These are phyloP conservation scores for Zarea fungicola DNA, from an alignment of 2,329 filamentous ascomycete species.

Conservation along the genomic window DNA sequence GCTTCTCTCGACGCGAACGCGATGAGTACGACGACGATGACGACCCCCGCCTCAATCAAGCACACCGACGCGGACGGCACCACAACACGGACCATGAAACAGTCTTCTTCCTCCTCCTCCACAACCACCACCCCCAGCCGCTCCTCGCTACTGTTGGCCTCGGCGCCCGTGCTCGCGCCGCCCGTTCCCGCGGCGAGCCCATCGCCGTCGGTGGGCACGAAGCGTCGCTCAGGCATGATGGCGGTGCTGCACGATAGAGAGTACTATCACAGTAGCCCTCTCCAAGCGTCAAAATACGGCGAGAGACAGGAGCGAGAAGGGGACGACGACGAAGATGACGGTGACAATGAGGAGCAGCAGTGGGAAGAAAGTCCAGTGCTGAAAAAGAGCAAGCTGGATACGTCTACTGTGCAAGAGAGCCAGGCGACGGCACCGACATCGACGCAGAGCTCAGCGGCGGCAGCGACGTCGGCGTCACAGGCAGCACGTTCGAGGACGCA, in stretches of 20 bases:
- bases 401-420: no score
- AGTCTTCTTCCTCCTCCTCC: no score
- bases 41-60: slow-evolving; percentile 22
- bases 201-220: slow-evolving; percentile 22
- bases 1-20: slow-evolving; percentile 43
- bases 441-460: slow-evolving; percentile 18
- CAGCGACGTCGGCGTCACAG: no score
- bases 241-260: not conserved
- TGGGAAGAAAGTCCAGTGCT: slow-evolving; percentile 16
- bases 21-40: slow-evolving; percentile 27
- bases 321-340: slow-evolving; percentile 18
- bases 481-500: slow-evolving; percentile 22
- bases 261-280: no score
- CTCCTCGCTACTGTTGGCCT: not conserved
- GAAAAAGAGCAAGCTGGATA: slow-evolving; percentile 31
- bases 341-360: slow-evolving; percentile 6
- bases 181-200: not conserved
- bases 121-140: slow-evolving; percentile 8
- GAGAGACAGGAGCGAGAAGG: no score
- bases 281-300: no score
- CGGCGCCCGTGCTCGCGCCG: slow-evolving; percentile 1
- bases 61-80: not conserved
- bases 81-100: not conserved
- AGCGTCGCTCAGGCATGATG: slow-evolving; percentile 19
- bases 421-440: slow-evolving; percentile 1